Evolutionary conservation across 1,284 basidiomycete species (phyloP).

Genomic region (Spongispora temasekensis): DNA sequence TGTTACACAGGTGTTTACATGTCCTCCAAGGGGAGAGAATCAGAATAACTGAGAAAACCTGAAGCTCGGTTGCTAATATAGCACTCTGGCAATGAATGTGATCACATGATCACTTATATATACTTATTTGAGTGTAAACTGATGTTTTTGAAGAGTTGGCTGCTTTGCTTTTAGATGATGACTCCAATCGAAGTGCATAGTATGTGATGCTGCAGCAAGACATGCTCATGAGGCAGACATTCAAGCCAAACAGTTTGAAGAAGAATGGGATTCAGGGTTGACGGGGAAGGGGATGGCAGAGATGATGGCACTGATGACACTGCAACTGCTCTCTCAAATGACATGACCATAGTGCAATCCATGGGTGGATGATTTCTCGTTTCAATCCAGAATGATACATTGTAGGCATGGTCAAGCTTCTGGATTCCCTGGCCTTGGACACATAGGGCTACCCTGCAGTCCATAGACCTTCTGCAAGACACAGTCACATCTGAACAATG

Average conservation of each 20-base stretch:
- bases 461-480: constrained; percentile 52
- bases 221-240: constrained; percentile 58
- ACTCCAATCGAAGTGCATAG: constrained; percentile 83
- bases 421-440: constrained; percentile 55
- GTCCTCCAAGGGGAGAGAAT: too few species aligned
- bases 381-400: constrained; percentile 46
- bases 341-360: constrained; percentile 45
- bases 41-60: too few species aligned
- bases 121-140: too few species aligned
- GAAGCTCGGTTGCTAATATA: too few species aligned
- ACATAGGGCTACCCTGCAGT: constrained; percentile 66
- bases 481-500: constrained; percentile 5
- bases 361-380: constrained; percentile 61
- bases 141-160: constrained; percentile 76
- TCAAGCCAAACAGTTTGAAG: constrained; percentile 72
- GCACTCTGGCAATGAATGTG: too few species aligned
- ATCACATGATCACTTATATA: too few species aligned
- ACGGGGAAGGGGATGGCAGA: constrained; percentile 41
- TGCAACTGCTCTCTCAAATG: constrained; percentile 27
- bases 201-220: constrained; percentile 84
- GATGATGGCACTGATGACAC: constrained; percentile 37
- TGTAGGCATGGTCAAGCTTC: constrained; percentile 24
- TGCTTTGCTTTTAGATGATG: constrained; percentile 41
- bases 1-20: too few species aligned
- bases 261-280: constrained; percentile 33